Percentiles rank a stretch among this genome's conserved stretches.
These are phyloP conservation scores for Cyberlindnera meyerae DNA, from an alignment of 805 yeast species.

Conservation along the genomic window DNA sequence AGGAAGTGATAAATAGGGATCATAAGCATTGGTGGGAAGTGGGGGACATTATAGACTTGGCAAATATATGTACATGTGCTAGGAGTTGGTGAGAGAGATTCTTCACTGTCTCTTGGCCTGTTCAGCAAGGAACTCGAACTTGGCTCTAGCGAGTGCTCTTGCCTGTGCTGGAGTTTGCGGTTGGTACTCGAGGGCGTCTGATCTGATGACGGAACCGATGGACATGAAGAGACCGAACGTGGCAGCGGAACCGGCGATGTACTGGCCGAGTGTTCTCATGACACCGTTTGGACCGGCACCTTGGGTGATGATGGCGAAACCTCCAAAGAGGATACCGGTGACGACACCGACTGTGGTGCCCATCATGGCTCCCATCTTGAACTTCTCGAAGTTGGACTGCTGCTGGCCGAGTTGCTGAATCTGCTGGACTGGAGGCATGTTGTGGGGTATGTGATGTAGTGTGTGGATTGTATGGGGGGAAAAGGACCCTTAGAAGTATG, in stretches of 20 bases:
- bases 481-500: background rate
- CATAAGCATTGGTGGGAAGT: too few relatives aligned
- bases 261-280: conserved; percentile 94
- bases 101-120: conserved; percentile 17
- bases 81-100: too few relatives aligned
- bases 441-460: too few relatives aligned
- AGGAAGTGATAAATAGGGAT: too few relatives aligned
- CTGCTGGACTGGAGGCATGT: conserved; percentile 58
- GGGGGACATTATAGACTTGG: too few relatives aligned
- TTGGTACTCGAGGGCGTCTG: conserved; percentile 40
- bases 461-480: background rate
- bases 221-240: conserved; percentile 97
- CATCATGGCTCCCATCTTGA: conserved; percentile 98
- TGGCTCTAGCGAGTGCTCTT: conserved; percentile 40
- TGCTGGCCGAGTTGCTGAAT: conserved; percentile 47
- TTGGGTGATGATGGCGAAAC: conserved; percentile 79
- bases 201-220: conserved; percentile 86
- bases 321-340: conserved; percentile 92
- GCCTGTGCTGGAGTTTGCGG: conserved; percentile 32
- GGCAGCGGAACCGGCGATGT: conserved; percentile 93
- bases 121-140: conserved; percentile 28
- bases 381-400: conserved; percentile 90
- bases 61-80: too few relatives aligned
- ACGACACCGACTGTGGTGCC: conserved; percentile 84
- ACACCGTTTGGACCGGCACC: conserved; percentile 99